A percentile compares a stretch with the other conserved stretches of the same genome.
Conservation (phyloP, 305 asterid species). For the Solanum aculeatissimum region DNA sequence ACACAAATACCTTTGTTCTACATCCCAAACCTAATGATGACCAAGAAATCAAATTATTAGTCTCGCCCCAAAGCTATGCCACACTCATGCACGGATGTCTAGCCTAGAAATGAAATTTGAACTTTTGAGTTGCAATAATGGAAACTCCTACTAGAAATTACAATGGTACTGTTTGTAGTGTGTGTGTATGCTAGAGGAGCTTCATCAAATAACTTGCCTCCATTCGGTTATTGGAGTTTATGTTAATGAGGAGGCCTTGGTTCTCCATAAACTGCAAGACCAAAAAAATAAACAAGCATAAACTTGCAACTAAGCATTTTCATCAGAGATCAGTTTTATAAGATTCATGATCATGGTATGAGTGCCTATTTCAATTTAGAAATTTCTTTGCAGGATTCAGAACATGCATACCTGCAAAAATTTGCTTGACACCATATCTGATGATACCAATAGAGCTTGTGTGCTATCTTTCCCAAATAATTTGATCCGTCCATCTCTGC, state of each 20-base stretch:
- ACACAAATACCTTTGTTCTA: constrained; percentile 49
- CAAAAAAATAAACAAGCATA: constrained; percentile 10
- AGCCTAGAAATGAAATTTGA: not conserved
- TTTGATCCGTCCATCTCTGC: constrained; percentile 84
- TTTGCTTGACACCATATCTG: constrained; percentile 49
- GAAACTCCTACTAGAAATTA: not conserved
- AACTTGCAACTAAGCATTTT: constrained; percentile 1
- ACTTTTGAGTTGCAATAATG: not conserved
- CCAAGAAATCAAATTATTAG: constrained; percentile 3
- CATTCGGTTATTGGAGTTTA: constrained; percentile 58
- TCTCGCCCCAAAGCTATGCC: not conserved
- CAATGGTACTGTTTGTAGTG: not conserved
- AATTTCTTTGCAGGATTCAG: not conserved
- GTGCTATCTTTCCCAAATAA: constrained; percentile 70
- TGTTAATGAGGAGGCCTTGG: constrained; percentile 53
- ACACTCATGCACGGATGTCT: not conserved
- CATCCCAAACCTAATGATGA: constrained; percentile 72
- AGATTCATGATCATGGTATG: not conserved
- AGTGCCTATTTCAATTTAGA: not conserved
- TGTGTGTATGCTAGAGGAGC: not conserved
- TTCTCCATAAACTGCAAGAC: constrained; percentile 64
- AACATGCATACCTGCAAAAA: constrained; percentile 44
- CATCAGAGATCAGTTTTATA: not conserved
- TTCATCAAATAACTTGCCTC: constrained; percentile 42
- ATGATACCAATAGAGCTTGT: constrained; percentile 60